Percentiles rank a stretch among this genome's conserved stretches.
phyloP scores from a whole-genome alignment of 306 rosid species.

The Amphicarpaea edgeworthii region DNA sequence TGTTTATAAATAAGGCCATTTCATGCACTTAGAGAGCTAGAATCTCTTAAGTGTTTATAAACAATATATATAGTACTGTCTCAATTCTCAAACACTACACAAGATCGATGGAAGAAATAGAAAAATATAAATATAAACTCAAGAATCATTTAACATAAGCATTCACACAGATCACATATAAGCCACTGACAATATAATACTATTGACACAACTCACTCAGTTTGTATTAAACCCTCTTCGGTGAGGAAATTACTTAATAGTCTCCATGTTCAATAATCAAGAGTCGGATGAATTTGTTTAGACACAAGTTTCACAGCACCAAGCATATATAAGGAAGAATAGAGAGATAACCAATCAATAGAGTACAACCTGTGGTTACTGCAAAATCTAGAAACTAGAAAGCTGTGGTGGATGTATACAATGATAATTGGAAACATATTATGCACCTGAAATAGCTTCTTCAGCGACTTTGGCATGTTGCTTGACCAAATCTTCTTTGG shows the following conservation, averaged over 20 bases:
- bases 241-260: neutral
- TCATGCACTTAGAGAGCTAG: slow-evolving; percentile 13
- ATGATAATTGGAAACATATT: neutral
- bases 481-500: slow-evolving; percentile 83
- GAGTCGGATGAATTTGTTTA: neutral
- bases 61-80: neutral
- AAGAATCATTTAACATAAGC: neutral
- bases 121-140: too few relatives aligned
- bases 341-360: too few relatives aligned
- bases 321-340: neutral
- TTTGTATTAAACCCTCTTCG: slow-evolving; percentile 2
- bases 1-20: slow-evolving; percentile 40
- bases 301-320: neutral
- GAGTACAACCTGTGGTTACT: too few relatives aligned
- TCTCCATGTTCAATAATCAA: neutral
- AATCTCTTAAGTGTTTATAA: neutral
- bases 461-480: slow-evolving; percentile 90
- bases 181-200: neutral
- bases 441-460: slow-evolving; percentile 83
- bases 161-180: slow-evolving; percentile 3
- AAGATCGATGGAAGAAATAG: slow-evolving; percentile 37
- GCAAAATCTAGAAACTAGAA: too few relatives aligned
- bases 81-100: neutral
- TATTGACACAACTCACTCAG: neutral
- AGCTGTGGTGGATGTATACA: slow-evolving; percentile 6